Evolutionary conservation across 306 rosid genomes (phyloP).

Genomic region (Castanospermum australe): DNA sequence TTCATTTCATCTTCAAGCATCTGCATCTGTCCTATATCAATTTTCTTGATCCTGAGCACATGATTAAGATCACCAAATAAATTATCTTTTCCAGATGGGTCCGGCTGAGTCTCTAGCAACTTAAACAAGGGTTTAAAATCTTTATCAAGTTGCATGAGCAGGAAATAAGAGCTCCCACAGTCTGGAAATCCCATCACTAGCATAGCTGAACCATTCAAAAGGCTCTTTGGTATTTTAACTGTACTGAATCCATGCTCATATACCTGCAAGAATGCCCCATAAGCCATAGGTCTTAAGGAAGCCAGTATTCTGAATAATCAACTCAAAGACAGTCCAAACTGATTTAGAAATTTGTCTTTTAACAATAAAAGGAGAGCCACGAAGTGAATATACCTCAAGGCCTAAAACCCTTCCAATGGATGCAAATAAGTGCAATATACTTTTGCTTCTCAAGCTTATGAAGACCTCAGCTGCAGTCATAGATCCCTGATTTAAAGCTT

Average conservation of each 20-base stretch:
- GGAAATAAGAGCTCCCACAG: conserved; percentile 79
- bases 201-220: conserved; percentile 67
- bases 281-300: conserved; percentile 24
- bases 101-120: conserved; percentile 79
- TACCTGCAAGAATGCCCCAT: conserved; percentile 59
- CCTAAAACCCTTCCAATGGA: conserved; percentile 89
- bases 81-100: conserved; percentile 59
- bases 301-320: not conserved
- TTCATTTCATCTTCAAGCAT: conserved; percentile 91
- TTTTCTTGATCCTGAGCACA: conserved; percentile 66
- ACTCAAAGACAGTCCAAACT: conserved; percentile 25
- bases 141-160: conserved; percentile 90
- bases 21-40: conserved; percentile 82
- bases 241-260: conserved; percentile 77
- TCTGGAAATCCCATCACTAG: conserved; percentile 96
- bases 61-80: conserved; percentile 58
- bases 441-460: conserved; percentile 85
- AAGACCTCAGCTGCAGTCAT: conserved; percentile 86
- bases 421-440: conserved; percentile 88
- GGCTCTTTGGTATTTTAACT: conserved; percentile 71
- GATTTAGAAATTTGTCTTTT: not conserved
- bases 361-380: not conserved
- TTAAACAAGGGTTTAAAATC: conserved; percentile 87
- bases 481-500: conserved; percentile 91
- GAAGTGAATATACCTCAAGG: conserved; percentile 67